Evolutionary conservation across 2,329 filamentous ascomycete species (phyloP).

Genomic region (Diatrype stigma): DNA sequence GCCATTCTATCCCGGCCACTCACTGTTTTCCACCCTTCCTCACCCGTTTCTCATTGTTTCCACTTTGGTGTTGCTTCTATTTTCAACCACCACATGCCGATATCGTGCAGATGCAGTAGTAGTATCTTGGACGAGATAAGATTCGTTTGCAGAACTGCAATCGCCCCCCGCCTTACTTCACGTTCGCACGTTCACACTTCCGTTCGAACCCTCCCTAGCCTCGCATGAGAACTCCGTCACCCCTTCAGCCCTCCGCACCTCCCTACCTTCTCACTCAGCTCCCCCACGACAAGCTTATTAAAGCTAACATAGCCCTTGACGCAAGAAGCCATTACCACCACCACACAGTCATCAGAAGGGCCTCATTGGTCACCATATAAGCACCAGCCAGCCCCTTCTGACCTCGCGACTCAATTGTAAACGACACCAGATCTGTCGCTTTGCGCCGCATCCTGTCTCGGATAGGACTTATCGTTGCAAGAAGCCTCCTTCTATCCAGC

Average conservation of each 20-base stretch:
- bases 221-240: neutral
- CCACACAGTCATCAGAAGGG: neutral
- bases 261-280: neutral
- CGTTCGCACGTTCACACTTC: too few species aligned
- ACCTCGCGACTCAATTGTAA: neutral
- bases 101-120: constrained; percentile 23
- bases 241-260: neutral
- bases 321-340: neutral
- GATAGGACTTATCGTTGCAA: neutral
- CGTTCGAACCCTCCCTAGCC: neutral
- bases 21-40: constrained; percentile 1
- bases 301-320: constrained; percentile 19
- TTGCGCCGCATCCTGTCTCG: neutral
- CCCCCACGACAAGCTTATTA: constrained; percentile 20
- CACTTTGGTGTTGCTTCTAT: constrained; percentile 19
- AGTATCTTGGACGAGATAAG: constrained; percentile 17
- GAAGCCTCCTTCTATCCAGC: neutral
- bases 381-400: neutral
- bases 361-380: neutral
- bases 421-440: too few species aligned
- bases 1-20: neutral
- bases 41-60: constrained; percentile 13
- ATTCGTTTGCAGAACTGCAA: constrained; percentile 12
- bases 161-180: neutral
- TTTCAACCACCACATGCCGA: constrained; percentile 23